Conservation (phyloP, 2,329 filamentous ascomycete species). For the Penicillium capsulatum region DNA sequence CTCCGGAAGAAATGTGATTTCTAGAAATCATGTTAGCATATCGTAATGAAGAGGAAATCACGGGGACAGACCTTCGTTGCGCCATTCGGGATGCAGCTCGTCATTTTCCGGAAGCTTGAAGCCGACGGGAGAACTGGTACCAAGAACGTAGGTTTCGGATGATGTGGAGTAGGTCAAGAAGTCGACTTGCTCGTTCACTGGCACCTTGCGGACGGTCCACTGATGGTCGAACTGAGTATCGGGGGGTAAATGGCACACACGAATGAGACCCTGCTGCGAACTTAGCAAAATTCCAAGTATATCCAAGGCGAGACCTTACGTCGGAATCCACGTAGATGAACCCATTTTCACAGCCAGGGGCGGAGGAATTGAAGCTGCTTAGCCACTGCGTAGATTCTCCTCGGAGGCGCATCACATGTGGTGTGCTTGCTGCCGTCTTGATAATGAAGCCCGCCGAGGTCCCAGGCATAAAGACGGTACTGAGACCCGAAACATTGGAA, state of each 20-base stretch:
- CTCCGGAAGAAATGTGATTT: conserved; percentile 59
- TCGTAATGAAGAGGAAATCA: neutral
- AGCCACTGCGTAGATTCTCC: conserved; percentile 66
- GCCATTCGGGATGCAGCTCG: conserved; percentile 76
- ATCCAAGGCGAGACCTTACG: conserved; percentile 32
- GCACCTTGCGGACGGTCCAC: conserved; percentile 68
- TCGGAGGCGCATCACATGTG: conserved; percentile 69
- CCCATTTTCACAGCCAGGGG: conserved; percentile 69
- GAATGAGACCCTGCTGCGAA: conserved; percentile 56
- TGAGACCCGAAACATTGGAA: conserved; percentile 64
- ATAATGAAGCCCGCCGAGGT: conserved; percentile 75
- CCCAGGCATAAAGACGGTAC: conserved; percentile 77
- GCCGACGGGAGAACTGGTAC: conserved; percentile 61
- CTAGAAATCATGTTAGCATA: conserved; percentile 28
- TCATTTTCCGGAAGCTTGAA: conserved; percentile 87
- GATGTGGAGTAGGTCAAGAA: conserved; percentile 72
- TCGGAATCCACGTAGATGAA: conserved; percentile 74
- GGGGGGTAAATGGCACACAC: conserved; percentile 67
- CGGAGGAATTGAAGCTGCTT: conserved; percentile 63
- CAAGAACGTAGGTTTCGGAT: conserved; percentile 71
- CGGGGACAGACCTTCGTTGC: conserved; percentile 55
- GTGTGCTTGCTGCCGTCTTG: conserved; percentile 72
- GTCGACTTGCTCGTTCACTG: conserved; percentile 65
- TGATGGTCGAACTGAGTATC: conserved; percentile 70
- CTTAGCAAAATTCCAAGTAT: conserved; percentile 18